Base-by-base conservation (phyloP, 495 filamentous ascomycete species). In the Penicillium waksmanii region DNA sequence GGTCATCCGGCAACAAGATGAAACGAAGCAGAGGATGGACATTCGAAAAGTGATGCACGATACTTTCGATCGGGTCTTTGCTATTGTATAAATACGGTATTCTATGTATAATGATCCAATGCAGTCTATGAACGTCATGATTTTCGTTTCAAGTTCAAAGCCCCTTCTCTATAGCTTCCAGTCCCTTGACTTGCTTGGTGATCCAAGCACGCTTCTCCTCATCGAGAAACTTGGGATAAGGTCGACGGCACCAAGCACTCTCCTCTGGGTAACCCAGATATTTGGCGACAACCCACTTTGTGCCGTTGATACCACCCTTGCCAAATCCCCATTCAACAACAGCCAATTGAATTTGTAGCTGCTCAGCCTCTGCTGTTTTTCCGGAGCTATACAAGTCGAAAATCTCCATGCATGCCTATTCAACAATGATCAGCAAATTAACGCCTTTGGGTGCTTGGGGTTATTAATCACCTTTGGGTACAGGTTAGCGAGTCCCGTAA, bases 291-390 rank as follows among this genome's bases (percentile, higher is more conserved):
- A 73, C 70, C 70, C 72, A 78, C 52, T 80, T 80, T 33, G 68
- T 78, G 10, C 75, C 75, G 46, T 73, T 77, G 58, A 78, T 77
- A 18, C 73, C 73, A 34, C 66, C 70, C 51, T 76, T 77, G 11
- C 55, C 74, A 52, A 80, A 71, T 12, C 71, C 77, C 69, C 73
- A 76, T 64, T 80, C 76, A 7, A 66, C 60, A 8, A 61, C 58
- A 2, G 73, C 65, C 9, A 77, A 57, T 51, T 73, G 64, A 31
- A 68, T 63, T 64, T 78, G 77, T 17, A 73, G 51, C 34, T 69
- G 60, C 35, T 66, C 58, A 10, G 77, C 76, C 57, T 79, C 70
- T 13, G 68, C 58, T 27, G 58, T 51, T 56, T 75, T 74, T 17
- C 73, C 76, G n/a, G 60, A 38, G 12, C 44, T 55, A 50, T 63